phyloP scores from a whole-genome alignment of 2,329 filamentous ascomycete genomes.

The Rasamsonia emersonii region DNA sequence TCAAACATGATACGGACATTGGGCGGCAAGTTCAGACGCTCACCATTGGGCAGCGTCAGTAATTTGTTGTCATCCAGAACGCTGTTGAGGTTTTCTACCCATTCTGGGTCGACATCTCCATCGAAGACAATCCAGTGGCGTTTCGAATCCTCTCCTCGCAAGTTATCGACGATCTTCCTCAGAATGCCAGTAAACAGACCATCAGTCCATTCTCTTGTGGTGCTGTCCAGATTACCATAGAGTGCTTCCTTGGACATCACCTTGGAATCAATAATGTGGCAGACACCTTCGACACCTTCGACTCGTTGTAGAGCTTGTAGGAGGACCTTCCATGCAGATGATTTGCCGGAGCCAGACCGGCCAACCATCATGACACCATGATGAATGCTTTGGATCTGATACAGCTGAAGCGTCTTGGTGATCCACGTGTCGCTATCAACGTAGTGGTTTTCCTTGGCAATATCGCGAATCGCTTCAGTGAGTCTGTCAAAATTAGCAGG shows the following conservation, averaged over 20 bases:
- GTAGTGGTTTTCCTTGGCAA: constrained; percentile 76
- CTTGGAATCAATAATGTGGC: constrained; percentile 96
- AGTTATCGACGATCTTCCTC: constrained; percentile 96
- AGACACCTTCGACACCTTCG: constrained; percentile 87
- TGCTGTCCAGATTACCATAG: constrained; percentile 92
- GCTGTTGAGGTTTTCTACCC: constrained; percentile 99
- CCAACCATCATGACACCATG: constrained; percentile 99
- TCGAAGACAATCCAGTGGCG: constrained; percentile 99
- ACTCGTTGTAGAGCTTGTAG: constrained; percentile 85
- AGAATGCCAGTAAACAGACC: constrained; percentile 96
- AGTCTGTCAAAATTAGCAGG: constrained; percentile 77
- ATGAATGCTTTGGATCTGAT: constrained; percentile 95
- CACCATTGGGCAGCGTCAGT: constrained; percentile 91
- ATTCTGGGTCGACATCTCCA: constrained; percentile 96
- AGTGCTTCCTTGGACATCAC: constrained; percentile 99
- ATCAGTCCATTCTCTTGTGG: constrained; percentile 97
- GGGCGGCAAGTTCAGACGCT: constrained; percentile 84
- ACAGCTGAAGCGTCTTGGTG: constrained; percentile 92
- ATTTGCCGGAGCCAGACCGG: constrained; percentile 95
- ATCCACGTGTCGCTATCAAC: constrained; percentile 94
- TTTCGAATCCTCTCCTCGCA: constrained; percentile 93
- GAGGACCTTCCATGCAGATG: constrained; percentile 85
- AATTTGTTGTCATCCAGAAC: constrained; percentile 99
- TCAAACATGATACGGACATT: constrained; percentile 99
- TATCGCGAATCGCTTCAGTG: constrained; percentile 68